Evolutionary conservation across 441 rosid species (phyloP).

Genomic region (Croton laevigatus): DNA sequence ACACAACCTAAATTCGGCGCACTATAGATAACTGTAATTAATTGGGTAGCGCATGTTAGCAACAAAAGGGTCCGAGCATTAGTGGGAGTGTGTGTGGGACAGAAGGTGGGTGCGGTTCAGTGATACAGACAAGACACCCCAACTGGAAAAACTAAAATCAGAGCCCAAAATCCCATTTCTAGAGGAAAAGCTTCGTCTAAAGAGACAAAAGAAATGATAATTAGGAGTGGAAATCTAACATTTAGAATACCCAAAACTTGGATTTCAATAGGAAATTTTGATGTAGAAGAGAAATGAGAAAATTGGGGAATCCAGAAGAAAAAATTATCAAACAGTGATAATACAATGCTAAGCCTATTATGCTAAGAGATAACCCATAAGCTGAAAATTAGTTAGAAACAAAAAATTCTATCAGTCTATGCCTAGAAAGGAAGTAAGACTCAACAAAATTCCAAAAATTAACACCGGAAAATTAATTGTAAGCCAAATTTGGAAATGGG

Average conservation of each 20-base stretch:
- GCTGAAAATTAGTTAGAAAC: neutral
- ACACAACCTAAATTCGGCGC: neutral
- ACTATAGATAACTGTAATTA: conserved; percentile 5
- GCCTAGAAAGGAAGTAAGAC: conserved; percentile 9
- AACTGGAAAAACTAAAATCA: neutral
- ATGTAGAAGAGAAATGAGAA: neutral
- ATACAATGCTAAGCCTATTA: neutral
- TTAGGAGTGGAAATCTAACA: neutral
- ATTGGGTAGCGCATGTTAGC: conserved; percentile 13
- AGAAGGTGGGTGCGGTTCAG: conserved; percentile 16
- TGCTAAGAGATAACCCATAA: neutral
- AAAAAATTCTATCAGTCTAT: neutral
- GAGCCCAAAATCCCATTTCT: neutral
- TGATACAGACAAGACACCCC: neutral
- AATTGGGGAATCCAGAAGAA: neutral
- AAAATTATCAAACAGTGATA: neutral
- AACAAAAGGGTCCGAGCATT: neutral
- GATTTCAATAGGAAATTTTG: neutral
- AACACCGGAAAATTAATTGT: conserved; percentile 13
- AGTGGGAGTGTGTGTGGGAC: neutral
- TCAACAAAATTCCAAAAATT: neutral
- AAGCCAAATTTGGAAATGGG: conserved; percentile 4
- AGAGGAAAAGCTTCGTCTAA: too few relatives aligned
- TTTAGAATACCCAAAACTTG: neutral
- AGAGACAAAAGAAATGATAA: too few relatives aligned